Base-by-base conservation (phyloP, 2,329 filamentous ascomycete species). In the Penicillium occitanis region DNA sequence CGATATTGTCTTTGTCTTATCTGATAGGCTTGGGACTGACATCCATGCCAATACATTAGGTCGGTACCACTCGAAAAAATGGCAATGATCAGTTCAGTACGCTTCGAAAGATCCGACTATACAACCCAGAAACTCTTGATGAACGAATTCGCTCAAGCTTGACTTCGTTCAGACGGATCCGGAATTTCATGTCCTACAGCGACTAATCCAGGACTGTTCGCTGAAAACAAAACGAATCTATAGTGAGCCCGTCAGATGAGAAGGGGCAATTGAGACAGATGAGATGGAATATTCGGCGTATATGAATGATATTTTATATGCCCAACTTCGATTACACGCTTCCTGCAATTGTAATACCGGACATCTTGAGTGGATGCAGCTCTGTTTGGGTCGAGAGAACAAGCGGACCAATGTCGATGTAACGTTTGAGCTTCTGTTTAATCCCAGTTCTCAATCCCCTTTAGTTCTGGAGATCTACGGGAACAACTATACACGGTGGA, bases 311-410 rank as follows among this genome's bases (percentile, higher is more conserved):
- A 46, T 30, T 7, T 48, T 63, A 55, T 63, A 63, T 35, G 53
- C n/a, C 8, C 61, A 63, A 8, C 61, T 63, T 28, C 61, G 61
- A 42, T 19, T 63, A n/a, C 28, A 63, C 50, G 53, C 61, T 17
- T 35, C 19, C 35, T 63, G 61, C 61, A 42, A 48, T 5, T 63
- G 61, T 57, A 46, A 22, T 33, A 55, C 19, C 2, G 7, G 53
- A 57, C 61, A 63, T 19, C 37, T 63, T 22, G 35, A 63, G 40
- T 46, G 11, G 30, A 50, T 50, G 6, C 50, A 50, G 13, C 50
- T 63, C 7, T 50, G 61, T 19, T 30, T 63, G 17, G 48, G 42
- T 22, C 6, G 25, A 30, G 48, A 63, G 5, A 28, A 46, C n/a
- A 35, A 28, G 19, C 37, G 35, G 13, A 37, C 19, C 6, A 25